Base-by-base conservation (phyloP, 495 filamentous ascomycete genomes). In the Glutinoglossum americanum region DNA sequence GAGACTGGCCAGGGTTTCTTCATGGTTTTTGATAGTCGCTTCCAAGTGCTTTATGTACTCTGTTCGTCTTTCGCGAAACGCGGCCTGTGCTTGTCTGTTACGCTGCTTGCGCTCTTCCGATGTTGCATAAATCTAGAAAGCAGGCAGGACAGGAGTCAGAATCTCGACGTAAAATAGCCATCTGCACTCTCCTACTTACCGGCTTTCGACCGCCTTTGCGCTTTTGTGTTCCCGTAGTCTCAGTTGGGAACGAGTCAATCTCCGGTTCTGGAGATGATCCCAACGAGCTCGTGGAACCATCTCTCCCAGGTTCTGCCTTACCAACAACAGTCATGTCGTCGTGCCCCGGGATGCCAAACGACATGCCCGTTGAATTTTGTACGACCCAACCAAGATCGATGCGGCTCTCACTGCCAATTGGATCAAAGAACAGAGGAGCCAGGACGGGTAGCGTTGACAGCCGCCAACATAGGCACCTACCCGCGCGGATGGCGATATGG, bases 41-140 rank as follows among this genome's bases (percentile, higher is more conserved):
- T 98, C 92, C 11, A 98, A 78, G 69, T 98, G 93, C 72, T 96
- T 96, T 73, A 98, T 98, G 68, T 98, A 98, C 73, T 98, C 92
- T 28, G 93, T 97, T 60, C 92, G 82, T 60, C 92, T 82, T 69
- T 98, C 92, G 51, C 92, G 82, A 65, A 98, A 98, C 30, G 92
- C 92, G 49, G 92, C 92, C 69, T 98, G 92, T 30, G 92, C 92
- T 70, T 97, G 93, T 61, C 92, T 79, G 66, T 98, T 98, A 62
- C 93, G 81, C 72, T 96, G 92, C 73, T 98, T 97, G 64, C 92
- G 79, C 70, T 97, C 93, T 69, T 98, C 92, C 10, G 92, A 96
- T 30, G 92, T 98, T 23, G 92, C 92, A 75, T 98, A 98, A 53
- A 96, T 94, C 89, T 93, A 56, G 19, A 62, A 66, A 64, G 61